These are phyloP conservation scores for Cyphellophora attinorum DNA, from an alignment of 2,329 filamentous ascomycete species.

Conservation along the genomic window DNA sequence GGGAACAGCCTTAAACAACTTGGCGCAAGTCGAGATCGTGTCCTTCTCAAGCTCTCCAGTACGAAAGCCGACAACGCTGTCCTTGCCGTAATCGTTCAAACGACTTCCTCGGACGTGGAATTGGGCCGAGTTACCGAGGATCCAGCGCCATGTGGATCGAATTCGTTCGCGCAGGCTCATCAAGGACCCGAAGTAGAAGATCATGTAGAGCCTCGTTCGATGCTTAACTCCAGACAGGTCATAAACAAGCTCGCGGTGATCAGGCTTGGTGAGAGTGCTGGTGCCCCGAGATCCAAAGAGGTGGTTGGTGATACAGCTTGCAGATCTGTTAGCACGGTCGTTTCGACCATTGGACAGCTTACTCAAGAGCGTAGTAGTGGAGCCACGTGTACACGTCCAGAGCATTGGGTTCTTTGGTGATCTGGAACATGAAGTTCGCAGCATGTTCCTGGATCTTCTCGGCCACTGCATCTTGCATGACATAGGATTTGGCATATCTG, in stretches of 20 bases:
- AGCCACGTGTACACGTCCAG: slow-evolving; percentile 42
- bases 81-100: slow-evolving; percentile 46
- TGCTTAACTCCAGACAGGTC: too few species aligned
- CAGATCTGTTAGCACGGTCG: too few species aligned
- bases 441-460: slow-evolving; percentile 50
- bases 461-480: slow-evolving; percentile 47
- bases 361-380: slow-evolving; percentile 61
- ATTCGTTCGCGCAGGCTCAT: too few species aligned
- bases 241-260: too few species aligned
- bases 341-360: slow-evolving; percentile 48
- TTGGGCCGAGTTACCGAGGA: slow-evolving; percentile 40
- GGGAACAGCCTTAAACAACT: slow-evolving; percentile 30
- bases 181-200: too few species aligned
- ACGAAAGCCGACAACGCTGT: slow-evolving; percentile 53
- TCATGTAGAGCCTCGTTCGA: too few species aligned
- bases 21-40: slow-evolving; percentile 34
- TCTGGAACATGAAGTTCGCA: slow-evolving; percentile 6
- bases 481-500: slow-evolving; percentile 59
- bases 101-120: slow-evolving; percentile 28
- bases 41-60: slow-evolving; percentile 49
- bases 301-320: too few species aligned
- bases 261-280: too few species aligned
- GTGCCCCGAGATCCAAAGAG: too few species aligned
- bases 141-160: too few species aligned
- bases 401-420: slow-evolving; percentile 36